Evolutionary conservation across 139 green algal genomes (phyloP).

Genomic region (Raphidocelis subcapitata): DNA sequence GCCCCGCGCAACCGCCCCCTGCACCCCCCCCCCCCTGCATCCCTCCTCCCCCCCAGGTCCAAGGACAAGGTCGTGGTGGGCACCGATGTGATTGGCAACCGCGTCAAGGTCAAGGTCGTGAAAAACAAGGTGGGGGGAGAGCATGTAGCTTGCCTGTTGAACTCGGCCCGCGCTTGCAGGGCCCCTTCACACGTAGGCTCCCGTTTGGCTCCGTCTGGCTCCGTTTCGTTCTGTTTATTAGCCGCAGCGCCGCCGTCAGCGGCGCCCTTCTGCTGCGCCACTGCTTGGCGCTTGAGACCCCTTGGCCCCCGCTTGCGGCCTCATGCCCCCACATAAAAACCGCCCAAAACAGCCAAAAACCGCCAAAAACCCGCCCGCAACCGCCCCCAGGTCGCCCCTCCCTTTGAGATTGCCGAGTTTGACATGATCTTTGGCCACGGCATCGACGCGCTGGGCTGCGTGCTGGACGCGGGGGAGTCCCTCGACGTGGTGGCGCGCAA

Average conservation of each 20-base stretch:
- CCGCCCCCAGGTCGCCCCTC: slow-evolving; percentile 2
- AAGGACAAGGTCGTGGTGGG: slow-evolving; percentile 67
- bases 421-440: slow-evolving; percentile 89
- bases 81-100: slow-evolving; percentile 59
- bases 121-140: slow-evolving; percentile 90
- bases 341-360: neutral
- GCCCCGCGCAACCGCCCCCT: too few species aligned
- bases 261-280: slow-evolving; percentile 25
- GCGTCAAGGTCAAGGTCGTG: slow-evolving; percentile 72
- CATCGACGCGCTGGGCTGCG: slow-evolving; percentile 66
- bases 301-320: neutral
- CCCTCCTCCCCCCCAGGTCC: neutral
- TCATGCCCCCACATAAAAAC: neutral
- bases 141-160: slow-evolving; percentile 18
- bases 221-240: too few species aligned
- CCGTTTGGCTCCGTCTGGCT: too few species aligned
- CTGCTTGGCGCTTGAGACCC: neutral
- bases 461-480: slow-evolving; percentile 84
- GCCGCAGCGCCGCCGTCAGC: too few species aligned
- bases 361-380: neutral
- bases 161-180: too few species aligned
- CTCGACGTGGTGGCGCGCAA: slow-evolving; percentile 57
- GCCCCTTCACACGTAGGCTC: neutral
- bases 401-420: slow-evolving; percentile 64
- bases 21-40: neutral